Percentiles rank a stretch among this genome's conserved stretches.
phyloP scores from a whole-genome alignment of 2,329 filamentous ascomycete genomes.

The Anthostomella pinea region DNA sequence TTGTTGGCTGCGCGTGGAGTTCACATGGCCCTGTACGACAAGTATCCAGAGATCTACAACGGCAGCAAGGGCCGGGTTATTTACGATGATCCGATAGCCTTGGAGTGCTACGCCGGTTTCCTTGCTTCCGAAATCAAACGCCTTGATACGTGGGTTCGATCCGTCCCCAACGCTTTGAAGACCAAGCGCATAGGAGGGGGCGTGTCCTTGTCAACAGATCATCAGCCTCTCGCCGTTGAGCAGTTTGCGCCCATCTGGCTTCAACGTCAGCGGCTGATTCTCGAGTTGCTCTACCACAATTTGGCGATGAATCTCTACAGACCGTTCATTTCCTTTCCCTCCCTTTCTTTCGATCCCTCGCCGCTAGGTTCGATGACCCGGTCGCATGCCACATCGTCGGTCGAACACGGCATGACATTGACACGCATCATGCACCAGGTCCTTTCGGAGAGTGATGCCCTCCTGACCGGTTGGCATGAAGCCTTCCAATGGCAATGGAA shows the following conservation, averaged over 20 bases:
- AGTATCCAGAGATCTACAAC: constrained; percentile 29
- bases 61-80: constrained; percentile 17
- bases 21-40: constrained; percentile 36
- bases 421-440: constrained; percentile 39
- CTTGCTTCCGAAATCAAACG: constrained; percentile 20
- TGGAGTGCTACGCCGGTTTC: constrained; percentile 23
- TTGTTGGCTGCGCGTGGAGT: constrained; percentile 30
- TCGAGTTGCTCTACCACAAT: constrained; percentile 41
- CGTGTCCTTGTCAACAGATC: constrained; percentile 34
- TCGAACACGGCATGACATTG: constrained; percentile 35
- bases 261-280: constrained; percentile 39
- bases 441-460: constrained; percentile 29
- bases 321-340: constrained; percentile 37
- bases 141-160: constrained; percentile 33
- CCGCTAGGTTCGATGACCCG: constrained; percentile 11
- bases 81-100: constrained; percentile 25
- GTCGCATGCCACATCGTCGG: constrained; percentile 24
- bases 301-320: constrained; percentile 36
- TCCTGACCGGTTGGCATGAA: constrained; percentile 37
- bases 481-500: constrained; percentile 44
- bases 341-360: constrained; percentile 6
- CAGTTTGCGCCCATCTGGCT: constrained; percentile 38
- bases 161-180: constrained; percentile 36
- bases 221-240: constrained; percentile 32
- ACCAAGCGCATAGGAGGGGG: constrained; percentile 30